Conservation (phyloP, 164 flowering plant genomes). For the Berberis thunbergii region DNA sequence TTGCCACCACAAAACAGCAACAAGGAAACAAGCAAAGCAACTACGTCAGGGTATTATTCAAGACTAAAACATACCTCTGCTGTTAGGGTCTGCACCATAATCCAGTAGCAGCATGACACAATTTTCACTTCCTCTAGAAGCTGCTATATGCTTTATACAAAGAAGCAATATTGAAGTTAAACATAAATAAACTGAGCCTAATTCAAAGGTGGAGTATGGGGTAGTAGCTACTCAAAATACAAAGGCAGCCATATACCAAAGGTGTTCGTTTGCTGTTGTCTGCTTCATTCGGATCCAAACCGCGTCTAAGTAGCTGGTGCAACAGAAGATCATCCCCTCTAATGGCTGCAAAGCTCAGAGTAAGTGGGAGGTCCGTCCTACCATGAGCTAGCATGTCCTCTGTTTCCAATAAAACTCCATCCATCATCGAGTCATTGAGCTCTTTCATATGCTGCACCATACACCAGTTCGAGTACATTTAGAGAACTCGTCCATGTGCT, state of each 20-base stretch:
- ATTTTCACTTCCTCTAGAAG: slow-evolving; percentile 62
- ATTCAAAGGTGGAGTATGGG: no score
- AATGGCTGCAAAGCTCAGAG: slow-evolving; percentile 66
- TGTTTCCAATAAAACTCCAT: slow-evolving; percentile 60
- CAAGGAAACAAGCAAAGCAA: no score
- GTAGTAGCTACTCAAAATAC: background rate
- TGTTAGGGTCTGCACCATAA: no score
- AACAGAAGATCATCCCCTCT: slow-evolving; percentile 72
- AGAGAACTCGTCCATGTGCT: no score
- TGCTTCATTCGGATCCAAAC: slow-evolving; percentile 80
- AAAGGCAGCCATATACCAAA: slow-evolving; percentile 33
- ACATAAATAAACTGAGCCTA: no score
- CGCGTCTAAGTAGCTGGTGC: slow-evolving; percentile 60
- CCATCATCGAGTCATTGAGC: slow-evolving; percentile 63
- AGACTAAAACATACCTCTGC: no score
- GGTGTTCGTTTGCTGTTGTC: slow-evolving; percentile 76
- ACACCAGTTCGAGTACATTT: no score
- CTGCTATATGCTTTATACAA: slow-evolving; percentile 53
- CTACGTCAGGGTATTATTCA: no score
- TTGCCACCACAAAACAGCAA: no score
- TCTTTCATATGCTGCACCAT: slow-evolving; percentile 65
- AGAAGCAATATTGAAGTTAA: background rate
- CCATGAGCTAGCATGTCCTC: slow-evolving; percentile 87
- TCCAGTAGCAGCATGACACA: slow-evolving; percentile 29
- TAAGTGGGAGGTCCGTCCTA: slow-evolving; percentile 81